A percentile compares a stretch with the other conserved stretches of the same genome.
Evolutionary conservation across 176 grass and related monocot genomes (phyloP).

Genomic region (Canna indica): DNA sequence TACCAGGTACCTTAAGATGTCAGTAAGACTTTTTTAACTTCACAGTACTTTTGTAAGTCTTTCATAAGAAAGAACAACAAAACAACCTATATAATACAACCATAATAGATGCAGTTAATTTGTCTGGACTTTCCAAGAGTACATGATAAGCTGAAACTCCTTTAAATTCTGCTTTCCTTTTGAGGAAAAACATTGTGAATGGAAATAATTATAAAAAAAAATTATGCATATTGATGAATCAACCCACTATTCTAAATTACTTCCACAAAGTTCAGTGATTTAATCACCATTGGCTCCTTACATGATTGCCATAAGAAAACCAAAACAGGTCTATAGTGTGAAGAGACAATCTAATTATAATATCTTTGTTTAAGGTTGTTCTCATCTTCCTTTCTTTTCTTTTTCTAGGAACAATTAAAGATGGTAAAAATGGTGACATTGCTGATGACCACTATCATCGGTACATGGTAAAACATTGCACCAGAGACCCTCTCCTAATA

Average conservation of each 20-base stretch:
- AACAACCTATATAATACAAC: not conserved
- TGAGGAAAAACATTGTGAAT: not conserved
- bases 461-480: conserved; percentile 29
- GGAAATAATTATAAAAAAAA: too few relatives aligned
- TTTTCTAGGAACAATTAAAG: conserved; percentile 34
- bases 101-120: too few relatives aligned
- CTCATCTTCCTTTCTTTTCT: not conserved
- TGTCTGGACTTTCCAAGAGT: too few relatives aligned
- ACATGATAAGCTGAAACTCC: too few relatives aligned
- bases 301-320: not conserved
- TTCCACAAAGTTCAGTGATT: not conserved
- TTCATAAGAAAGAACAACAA: not conserved
- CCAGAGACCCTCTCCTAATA: not conserved
- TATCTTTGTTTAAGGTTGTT: not conserved
- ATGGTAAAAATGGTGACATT: conserved; percentile 38
- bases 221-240: too few relatives aligned
- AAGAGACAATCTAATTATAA: not conserved
- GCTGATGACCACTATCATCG: conserved; percentile 51
- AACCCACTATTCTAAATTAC: not conserved
- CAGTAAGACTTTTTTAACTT: not conserved
- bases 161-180: too few relatives aligned
- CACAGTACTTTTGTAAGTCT: not conserved
- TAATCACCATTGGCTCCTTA: not conserved
- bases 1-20: conserved; percentile 23
- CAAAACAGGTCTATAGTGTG: not conserved